These are phyloP conservation scores for Spathaspora girioi DNA, from an alignment of 805 yeast genomes.

Conservation along the genomic window DNA sequence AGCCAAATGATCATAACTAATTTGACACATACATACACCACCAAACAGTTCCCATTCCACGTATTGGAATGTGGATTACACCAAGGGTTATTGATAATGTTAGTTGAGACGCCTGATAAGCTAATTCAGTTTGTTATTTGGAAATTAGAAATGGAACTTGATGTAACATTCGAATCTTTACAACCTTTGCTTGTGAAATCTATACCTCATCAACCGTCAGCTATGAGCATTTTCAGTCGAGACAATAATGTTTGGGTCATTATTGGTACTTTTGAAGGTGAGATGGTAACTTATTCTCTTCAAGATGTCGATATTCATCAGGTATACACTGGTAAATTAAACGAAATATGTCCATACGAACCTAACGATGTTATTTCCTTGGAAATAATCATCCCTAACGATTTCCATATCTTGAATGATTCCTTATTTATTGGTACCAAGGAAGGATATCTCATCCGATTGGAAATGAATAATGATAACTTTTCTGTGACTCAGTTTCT, in stretches of 20 bases:
- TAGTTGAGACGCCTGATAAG: slow-evolving; percentile 11
- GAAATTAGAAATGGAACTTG: slow-evolving; percentile 1
- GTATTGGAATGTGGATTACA: slow-evolving; percentile 12
- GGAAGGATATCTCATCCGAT: slow-evolving; percentile 24
- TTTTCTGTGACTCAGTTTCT: slow-evolving; percentile 12
- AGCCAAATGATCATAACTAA: slow-evolving; percentile 17
- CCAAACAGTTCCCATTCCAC: slow-evolving; percentile 4
- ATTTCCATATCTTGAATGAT: slow-evolving; percentile 7
- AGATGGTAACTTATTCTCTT: slow-evolving; percentile 3
- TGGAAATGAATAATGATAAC: not conserved
- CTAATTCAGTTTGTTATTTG: not conserved
- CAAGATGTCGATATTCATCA: not conserved
- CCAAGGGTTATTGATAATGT: slow-evolving; percentile 9
- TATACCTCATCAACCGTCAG: slow-evolving; percentile 12
- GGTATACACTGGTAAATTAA: not conserved
- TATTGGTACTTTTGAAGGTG: slow-evolving; percentile 19
- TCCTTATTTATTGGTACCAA: slow-evolving; percentile 27
- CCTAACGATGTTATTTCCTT: not conserved
- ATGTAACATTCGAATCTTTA: not conserved
- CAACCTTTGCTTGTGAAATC: not conserved
- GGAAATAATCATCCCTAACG: slow-evolving; percentile 18
- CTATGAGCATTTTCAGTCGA: slow-evolving; percentile 6
- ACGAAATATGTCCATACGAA: not conserved
- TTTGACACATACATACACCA: slow-evolving; percentile 10
- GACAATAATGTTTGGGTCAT: slow-evolving; percentile 2